Conservation (phyloP, 1,284 basidiomycete species). For the Bjerkandera adusta region DNA sequence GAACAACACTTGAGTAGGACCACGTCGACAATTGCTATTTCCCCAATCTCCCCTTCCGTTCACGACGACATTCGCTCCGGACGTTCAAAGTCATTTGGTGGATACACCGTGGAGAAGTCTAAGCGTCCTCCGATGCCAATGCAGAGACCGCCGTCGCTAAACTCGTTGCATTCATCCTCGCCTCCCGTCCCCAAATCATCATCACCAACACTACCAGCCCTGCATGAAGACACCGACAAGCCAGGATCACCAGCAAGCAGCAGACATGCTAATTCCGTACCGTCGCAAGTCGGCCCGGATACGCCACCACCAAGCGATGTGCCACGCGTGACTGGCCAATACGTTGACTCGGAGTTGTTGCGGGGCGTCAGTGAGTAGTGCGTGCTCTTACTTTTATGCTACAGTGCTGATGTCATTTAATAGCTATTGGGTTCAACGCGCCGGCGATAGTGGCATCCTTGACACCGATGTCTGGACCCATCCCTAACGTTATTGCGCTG, state of each 20-base stretch:
- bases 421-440: conserved; percentile 63
- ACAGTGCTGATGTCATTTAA: neutral
- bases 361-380: conserved; percentile 61
- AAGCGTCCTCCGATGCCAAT: too few relatives aligned
- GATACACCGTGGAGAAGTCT: neutral
- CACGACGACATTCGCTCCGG: conserved; percentile 6
- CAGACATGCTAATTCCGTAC: neutral
- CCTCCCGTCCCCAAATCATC: neutral
- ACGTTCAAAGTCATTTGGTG: conserved; percentile 13
- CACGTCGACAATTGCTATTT: conserved; percentile 12
- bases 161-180: neutral
- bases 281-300: neutral
- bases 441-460: conserved; percentile 52
- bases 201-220: neutral
- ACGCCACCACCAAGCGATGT: conserved; percentile 4
- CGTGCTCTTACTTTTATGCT: neutral
- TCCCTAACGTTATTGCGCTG: conserved; percentile 70
- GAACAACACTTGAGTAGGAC: conserved; percentile 5
- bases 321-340: conserved; percentile 47
- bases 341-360: conserved; percentile 59
- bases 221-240: conserved; percentile 1
- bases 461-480: conserved; percentile 45
- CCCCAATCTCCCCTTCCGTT: neutral
- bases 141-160: neutral
- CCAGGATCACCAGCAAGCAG: neutral